Percentiles rank a stretch among this genome's conserved stretches.
Evolutionary conservation across 352 stramenopile species (phyloP).

Genomic region (Phytophthora palmivora): DNA sequence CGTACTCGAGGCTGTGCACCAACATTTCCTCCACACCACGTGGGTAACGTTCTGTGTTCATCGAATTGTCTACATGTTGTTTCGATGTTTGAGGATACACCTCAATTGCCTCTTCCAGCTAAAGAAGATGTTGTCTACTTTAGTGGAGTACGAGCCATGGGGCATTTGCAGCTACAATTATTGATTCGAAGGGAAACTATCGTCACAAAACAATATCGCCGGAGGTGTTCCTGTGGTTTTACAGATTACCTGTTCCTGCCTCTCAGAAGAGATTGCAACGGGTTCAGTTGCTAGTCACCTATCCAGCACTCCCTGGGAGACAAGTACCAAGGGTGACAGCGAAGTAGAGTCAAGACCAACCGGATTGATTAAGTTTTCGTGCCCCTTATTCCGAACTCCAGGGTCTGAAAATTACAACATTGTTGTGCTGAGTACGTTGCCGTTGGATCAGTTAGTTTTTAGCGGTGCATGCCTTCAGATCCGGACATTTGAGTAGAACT

Average conservation of each 20-base stretch:
- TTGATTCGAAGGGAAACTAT: conserved; percentile 8
- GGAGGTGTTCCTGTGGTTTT: conserved; percentile 41
- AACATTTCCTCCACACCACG: conserved; percentile 60
- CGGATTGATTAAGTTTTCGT: conserved; percentile 27
- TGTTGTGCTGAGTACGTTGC: conserved; percentile 32
- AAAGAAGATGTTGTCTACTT: conserved; percentile 37
- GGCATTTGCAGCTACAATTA: conserved; percentile 43
- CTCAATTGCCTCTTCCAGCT: conserved; percentile 6
- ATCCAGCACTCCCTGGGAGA: not conserved
- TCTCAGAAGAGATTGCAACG: conserved; percentile 10
- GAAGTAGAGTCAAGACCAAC: not conserved
- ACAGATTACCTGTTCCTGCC: conserved; percentile 40
- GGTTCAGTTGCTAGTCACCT: not conserved
- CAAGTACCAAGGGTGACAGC: not conserved
- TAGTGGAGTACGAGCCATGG: conserved; percentile 32
- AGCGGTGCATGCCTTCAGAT: conserved; percentile 41
- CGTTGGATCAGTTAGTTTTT: conserved; percentile 39
- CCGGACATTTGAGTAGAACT: conserved; percentile 1
- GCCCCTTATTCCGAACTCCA: conserved; percentile 29
- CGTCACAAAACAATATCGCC: conserved; percentile 13
- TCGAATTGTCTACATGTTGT: conserved; percentile 47
- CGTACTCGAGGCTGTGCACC: conserved; percentile 59
- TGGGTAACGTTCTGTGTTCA: conserved; percentile 43
- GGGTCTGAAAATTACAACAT: conserved; percentile 20
- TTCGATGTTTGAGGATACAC: conserved; percentile 50